Base-by-base conservation (phyloP, 2,329 filamentous ascomycete species). In the Cryoendolithus antarcticus region DNA sequence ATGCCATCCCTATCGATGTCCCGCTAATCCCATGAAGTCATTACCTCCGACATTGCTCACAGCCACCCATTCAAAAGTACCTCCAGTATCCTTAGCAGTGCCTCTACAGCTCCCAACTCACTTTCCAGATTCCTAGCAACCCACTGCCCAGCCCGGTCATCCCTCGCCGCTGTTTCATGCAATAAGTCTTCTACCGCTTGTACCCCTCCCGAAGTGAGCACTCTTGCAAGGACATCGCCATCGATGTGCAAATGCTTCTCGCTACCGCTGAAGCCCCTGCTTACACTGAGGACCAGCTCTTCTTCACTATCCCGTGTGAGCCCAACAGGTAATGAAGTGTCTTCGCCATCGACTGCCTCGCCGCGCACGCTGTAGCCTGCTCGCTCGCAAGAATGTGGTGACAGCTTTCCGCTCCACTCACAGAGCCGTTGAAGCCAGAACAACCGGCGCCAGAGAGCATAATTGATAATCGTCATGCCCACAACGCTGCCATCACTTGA, bases 381-480 rank as follows among this genome's bases (percentile, higher is more conserved):
- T 19, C 38, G 35, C 30, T 42, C 27, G 8, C 41, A 40, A 1
- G 47, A 49, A 34, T 48, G 47, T 5, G 55, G 49, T n/a, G 49
- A 53, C 6, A 59, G 47, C 28, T 53, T 48, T 21, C 60, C 50
- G 27, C 44, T 52, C 44, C 58, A 54, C 33, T 57, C 51, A 36
- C 56, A 50, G 35, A 93, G 56, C 42, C 81, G 80, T 52, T 93
- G 80, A 1, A 95, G 55, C 45, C 89, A 76, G 41, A 72, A 71
- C 4, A 96, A 66, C 3, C 93, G 65, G 5, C 70, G 69, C 74
- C 80, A 82, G 6, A 79, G 71, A 2, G 72, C 60, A 11, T 71
- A 52, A 6, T 69, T 64, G 1, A 96, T 62, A 9, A 88, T 62
- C 1, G 72, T 72, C 49, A 95, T 80, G 10, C 63, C 57, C 32